phyloP scores from a whole-genome alignment of 208 protist genomes.

The Leptomonas pyrrhocoris region DNA sequence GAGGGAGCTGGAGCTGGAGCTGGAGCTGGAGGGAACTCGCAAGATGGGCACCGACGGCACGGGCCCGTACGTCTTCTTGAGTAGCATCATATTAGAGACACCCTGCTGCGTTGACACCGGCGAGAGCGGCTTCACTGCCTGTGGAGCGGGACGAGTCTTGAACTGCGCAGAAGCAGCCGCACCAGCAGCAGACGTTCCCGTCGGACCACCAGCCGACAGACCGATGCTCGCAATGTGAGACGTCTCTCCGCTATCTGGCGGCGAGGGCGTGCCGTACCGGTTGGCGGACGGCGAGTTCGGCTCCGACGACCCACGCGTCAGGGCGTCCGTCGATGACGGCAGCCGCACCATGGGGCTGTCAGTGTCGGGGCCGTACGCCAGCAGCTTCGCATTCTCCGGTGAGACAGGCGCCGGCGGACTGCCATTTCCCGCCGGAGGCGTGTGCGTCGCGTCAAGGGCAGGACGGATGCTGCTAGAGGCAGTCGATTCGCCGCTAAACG shows the following conservation, averaged over 20 bases:
- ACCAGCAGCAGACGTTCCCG: not conserved
- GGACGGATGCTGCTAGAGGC: not conserved
- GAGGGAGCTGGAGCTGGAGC: not conserved
- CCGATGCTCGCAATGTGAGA: not conserved
- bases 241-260: constrained; percentile 1
- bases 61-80: constrained; percentile 5
- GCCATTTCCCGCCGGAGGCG: not conserved
- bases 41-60: constrained; percentile 19
- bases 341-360: constrained; percentile 16
- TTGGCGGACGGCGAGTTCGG: constrained; percentile 1
- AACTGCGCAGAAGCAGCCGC: not conserved
- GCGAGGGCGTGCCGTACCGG: constrained; percentile 7
- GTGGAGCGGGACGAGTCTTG: not conserved
- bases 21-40: not conserved
- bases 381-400: not conserved
- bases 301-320: not conserved
- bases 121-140: not conserved
- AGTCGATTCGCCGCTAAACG: not conserved
- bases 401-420: not conserved
- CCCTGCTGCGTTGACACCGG: not conserved
- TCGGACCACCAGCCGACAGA: not conserved
- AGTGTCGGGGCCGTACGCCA: not conserved
- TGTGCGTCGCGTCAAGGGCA: not conserved
- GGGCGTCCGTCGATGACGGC: constrained; percentile 5
- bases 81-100: not conserved